A percentile compares a stretch with the other conserved stretches of the same genome.
phyloP scores from a whole-genome alignment of 2,329 filamentous ascomycete genomes.

The Colletotrichum tropicale region DNA sequence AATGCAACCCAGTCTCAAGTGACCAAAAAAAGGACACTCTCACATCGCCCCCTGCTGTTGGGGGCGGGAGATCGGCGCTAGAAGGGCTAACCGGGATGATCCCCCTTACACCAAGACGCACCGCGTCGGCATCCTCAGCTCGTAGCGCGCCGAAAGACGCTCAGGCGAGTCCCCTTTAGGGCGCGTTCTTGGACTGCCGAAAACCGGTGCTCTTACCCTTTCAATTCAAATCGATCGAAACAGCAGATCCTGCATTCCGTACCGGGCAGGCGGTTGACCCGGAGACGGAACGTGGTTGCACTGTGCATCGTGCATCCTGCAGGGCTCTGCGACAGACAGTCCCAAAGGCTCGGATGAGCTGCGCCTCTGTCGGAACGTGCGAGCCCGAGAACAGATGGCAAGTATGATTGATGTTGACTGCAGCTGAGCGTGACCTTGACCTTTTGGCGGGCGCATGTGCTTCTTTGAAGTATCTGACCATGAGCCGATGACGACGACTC shows the following conservation, averaged over 20 bases:
- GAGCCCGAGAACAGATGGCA: neutral
- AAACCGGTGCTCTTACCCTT: neutral
- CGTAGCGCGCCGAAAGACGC: neutral
- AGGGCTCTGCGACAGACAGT: neutral
- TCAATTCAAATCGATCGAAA: neutral
- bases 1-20: neutral
- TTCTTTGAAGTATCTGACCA: neutral
- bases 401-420: neutral
- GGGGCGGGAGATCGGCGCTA: neutral
- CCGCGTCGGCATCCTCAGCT: neutral
- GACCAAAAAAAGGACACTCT: neutral
- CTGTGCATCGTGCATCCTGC: neutral
- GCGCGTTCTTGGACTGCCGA: neutral
- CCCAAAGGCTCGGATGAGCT: neutral
- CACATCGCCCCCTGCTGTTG: neutral
- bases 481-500: neutral
- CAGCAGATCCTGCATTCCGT: neutral
- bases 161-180: neutral
- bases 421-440: neutral
- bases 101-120: neutral
- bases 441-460: neutral
- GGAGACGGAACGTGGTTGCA: neutral
- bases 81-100: neutral
- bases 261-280: neutral
- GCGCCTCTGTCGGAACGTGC: neutral